Evolutionary conservation across 441 rosid genomes (phyloP), one percentile per base, ranked within the genome.

Genomic region (Daphne laureola): DNA sequence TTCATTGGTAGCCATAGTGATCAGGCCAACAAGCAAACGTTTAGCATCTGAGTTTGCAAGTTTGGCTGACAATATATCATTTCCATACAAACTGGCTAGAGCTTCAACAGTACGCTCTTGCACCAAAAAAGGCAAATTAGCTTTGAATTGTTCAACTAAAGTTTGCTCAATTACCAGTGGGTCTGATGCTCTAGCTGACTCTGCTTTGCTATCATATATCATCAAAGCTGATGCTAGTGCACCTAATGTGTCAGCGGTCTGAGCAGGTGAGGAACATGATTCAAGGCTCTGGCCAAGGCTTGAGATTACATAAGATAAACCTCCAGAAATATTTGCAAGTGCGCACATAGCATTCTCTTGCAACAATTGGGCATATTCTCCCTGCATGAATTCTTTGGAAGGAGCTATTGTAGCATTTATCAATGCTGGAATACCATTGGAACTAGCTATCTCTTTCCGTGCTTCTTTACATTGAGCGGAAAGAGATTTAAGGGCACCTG

Each of bases 331-430:
- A 67, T 85, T 83, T 49, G 99, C 99, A 36, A 95, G 94, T 62
- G 99, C 98, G 67, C 98, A 89, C 98, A 91, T 95, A 47, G 99
- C 98, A 73, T 95, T 74, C 82, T 91, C 98, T 73, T 95, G 98
- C 73, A 95, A 66, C 43, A 98, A 97, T 74, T 95, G 99, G 41
- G 96, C 99, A 72, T 78, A 66, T 78, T 95, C 98, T 40, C 99
- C 99, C 74, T 91, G 98, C 99, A 95, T 91, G 64, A 83, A 95
- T 77, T 95, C 98, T 80, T 95, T 95, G 1, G 98, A 95, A 18
- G 99, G 98, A 75, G 99, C 97, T 63, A 95, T 91, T 50, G 98
- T 91, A 53, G 98, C 99, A 68, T 85, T 91, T 62, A 95, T 95
- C 55, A 95, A 69, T 53, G 80, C 81, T 41, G 98, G 98, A 68